phyloP scores from a whole-genome alignment of 1,139 yeast genomes.

The Candida sojae region DNA sequence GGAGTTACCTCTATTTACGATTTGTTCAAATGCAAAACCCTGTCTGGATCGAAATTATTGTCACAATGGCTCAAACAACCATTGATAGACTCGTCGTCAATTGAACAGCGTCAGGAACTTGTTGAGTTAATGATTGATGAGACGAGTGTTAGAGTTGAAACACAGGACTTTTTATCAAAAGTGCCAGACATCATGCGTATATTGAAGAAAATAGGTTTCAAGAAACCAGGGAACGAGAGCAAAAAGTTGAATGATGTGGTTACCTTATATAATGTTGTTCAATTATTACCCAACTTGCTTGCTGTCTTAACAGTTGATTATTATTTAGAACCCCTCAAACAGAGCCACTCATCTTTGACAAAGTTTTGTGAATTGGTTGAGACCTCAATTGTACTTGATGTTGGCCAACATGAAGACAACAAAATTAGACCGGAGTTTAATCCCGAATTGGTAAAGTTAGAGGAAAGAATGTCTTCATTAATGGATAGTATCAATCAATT shows the following conservation, averaged over 20 bases:
- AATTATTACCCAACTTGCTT: constrained; percentile 68
- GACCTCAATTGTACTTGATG: constrained; percentile 81
- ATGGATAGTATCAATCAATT: constrained; percentile 57
- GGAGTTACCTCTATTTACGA: constrained; percentile 67
- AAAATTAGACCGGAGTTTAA: constrained; percentile 90
- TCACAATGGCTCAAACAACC: constrained; percentile 98
- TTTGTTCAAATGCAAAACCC: constrained; percentile 78
- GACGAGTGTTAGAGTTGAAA: constrained; percentile 64
- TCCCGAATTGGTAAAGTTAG: constrained; percentile 65
- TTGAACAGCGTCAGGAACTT: constrained; percentile 67
- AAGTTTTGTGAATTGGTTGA: constrained; percentile 87
- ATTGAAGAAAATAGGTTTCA: constrained; percentile 61
- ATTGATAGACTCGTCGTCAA: constrained; percentile 60
- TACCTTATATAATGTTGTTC: constrained; percentile 79
- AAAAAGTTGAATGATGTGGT: constrained; percentile 81
- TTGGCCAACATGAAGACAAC: constrained; percentile 56
- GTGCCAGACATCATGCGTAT: constrained; percentile 85
- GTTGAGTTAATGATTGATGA: constrained; percentile 76
- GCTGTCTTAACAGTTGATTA: constrained; percentile 37
- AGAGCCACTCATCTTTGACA: constrained; percentile 50
- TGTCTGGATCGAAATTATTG: constrained; percentile 80
- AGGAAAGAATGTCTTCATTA: constrained; percentile 55
- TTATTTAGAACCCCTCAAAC: constrained; percentile 62
- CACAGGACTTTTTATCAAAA: constrained; percentile 64
- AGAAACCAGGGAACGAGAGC: constrained; percentile 38